These are phyloP conservation scores for Trametopsis cervina DNA, from an alignment of 768 basidiomycete species.

Conservation along the genomic window DNA sequence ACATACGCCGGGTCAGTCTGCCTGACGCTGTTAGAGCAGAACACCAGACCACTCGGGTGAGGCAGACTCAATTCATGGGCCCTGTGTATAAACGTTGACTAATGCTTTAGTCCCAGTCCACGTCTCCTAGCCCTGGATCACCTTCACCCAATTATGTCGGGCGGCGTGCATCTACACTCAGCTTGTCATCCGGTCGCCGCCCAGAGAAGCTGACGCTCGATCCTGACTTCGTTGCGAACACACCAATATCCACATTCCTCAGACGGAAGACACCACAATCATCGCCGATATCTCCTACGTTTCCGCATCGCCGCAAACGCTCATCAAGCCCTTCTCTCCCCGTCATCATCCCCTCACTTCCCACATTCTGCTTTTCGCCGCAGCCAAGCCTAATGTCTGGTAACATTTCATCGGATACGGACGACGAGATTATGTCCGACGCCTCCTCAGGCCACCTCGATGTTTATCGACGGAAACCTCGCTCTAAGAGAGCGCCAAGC, in stretches of 20 bases:
- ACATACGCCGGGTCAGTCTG: constrained; percentile 23
- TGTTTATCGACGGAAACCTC: constrained; percentile 1
- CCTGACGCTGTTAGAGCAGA: constrained; percentile 21
- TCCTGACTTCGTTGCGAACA: constrained; percentile 28
- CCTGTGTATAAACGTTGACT: neutral
- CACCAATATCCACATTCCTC: constrained; percentile 75
- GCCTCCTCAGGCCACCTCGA: neutral
- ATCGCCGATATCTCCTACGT: constrained; percentile 64
- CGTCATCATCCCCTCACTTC: constrained; percentile 60
- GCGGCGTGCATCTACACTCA: constrained; percentile 15
- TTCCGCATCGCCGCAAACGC: constrained; percentile 32
- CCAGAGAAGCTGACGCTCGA: constrained; percentile 22
- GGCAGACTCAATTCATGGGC: constrained; percentile 1
- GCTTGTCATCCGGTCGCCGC: constrained; percentile 12
- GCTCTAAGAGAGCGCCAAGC: neutral
- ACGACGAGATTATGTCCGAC: constrained; percentile 21
- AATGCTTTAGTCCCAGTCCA: constrained; percentile 20
- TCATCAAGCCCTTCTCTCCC: constrained; percentile 35
- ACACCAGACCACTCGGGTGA: constrained; percentile 20
- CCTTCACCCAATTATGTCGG: constrained; percentile 9
- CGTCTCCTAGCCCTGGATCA: constrained; percentile 22
- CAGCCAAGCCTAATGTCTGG: constrained; percentile 6
- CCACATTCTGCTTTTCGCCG: constrained; percentile 28
- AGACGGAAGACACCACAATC: constrained; percentile 73
- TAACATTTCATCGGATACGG: constrained; percentile 20